phyloP scores from a whole-genome alignment of 2,329 filamentous ascomycete species.

The Trichophyton benhamiae region DNA sequence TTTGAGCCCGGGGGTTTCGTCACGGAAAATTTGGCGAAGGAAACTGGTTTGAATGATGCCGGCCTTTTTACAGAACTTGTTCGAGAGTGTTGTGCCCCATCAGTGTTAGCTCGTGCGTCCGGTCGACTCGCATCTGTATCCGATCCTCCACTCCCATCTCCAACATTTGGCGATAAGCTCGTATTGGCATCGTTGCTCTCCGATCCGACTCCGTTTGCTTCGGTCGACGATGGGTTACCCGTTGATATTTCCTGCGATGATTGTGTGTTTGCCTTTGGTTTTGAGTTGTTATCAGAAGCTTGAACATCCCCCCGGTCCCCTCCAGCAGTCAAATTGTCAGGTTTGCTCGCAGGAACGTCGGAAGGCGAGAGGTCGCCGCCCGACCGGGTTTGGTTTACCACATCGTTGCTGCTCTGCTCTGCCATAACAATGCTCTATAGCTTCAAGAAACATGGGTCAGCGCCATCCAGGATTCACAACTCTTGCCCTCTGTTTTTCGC shows the following conservation, averaged over 20 bases:
- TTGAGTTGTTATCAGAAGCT: conserved; percentile 19
- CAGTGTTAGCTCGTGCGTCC: conserved; percentile 33
- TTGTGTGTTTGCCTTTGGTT: conserved; percentile 10
- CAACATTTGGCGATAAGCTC: conserved; percentile 24
- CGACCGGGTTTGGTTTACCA: conserved; percentile 60
- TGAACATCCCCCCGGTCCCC: conserved; percentile 33
- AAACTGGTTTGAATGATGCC: conserved; percentile 51
- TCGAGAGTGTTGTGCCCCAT: conserved; percentile 34
- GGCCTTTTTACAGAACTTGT: conserved; percentile 48
- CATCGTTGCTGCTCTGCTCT: conserved; percentile 58
- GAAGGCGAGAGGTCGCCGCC: conserved; percentile 50
- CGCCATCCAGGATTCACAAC: not conserved
- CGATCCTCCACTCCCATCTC: conserved; percentile 43
- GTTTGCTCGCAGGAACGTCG: conserved; percentile 53
- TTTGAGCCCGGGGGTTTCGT: conserved; percentile 48
- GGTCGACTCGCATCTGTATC: conserved; percentile 52
- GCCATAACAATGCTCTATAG: conserved; percentile 53
- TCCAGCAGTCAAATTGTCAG: conserved; percentile 42
- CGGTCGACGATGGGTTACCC: conserved; percentile 10
- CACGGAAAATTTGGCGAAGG: conserved; percentile 54
- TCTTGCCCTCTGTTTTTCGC: not conserved
- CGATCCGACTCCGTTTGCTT: conserved; percentile 29
- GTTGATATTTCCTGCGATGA: conserved; percentile 4
- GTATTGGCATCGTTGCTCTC: conserved; percentile 29
- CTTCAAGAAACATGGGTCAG: conserved; percentile 26